phyloP scores from a whole-genome alignment of 1,139 yeast species.

The Scheffersomyces illinoinensis region DNA sequence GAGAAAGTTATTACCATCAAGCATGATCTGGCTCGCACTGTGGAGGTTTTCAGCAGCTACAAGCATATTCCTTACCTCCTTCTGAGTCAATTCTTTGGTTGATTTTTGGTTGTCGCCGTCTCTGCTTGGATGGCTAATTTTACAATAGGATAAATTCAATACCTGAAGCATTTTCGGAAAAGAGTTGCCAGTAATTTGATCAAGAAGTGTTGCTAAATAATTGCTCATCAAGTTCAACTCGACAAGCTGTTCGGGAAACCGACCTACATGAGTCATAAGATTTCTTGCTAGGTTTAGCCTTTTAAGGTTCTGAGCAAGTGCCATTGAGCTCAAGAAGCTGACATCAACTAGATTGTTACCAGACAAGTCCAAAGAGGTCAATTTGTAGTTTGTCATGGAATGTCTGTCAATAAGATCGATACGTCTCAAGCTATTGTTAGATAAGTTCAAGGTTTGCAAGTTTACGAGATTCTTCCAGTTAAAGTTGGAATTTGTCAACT shows the following conservation, averaged over 20 bases:
- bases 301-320: slow-evolving; percentile 13
- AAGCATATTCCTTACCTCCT: not conserved
- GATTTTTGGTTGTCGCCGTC: not conserved
- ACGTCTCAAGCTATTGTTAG: slow-evolving; percentile 22
- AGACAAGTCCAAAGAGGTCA: slow-evolving; percentile 14
- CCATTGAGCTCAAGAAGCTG: slow-evolving; percentile 2
- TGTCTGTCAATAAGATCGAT: slow-evolving; percentile 2
- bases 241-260: slow-evolving; percentile 14
- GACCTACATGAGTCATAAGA: slow-evolving; percentile 14
- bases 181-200: slow-evolving; percentile 6
- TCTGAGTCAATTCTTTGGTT: not conserved
- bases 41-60: not conserved
- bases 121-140: not conserved
- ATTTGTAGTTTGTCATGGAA: not conserved
- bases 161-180: slow-evolving; percentile 14
- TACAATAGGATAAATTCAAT: slow-evolving; percentile 19
- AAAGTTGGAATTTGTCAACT: slow-evolving; percentile 9
- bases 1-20: not conserved
- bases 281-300: slow-evolving; percentile 25
- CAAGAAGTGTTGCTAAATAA: slow-evolving; percentile 11
- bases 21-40: not conserved
- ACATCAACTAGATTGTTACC: slow-evolving; percentile 20
- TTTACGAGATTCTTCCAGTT: slow-evolving; percentile 6
- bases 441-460: slow-evolving; percentile 21
- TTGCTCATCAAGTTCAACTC: slow-evolving; percentile 23